Evolutionary conservation across 2,329 filamentous ascomycete species (phyloP), one percentile per base, ranked within the genome.

Genomic region (Aspergillus brunneoviolaceus): DNA sequence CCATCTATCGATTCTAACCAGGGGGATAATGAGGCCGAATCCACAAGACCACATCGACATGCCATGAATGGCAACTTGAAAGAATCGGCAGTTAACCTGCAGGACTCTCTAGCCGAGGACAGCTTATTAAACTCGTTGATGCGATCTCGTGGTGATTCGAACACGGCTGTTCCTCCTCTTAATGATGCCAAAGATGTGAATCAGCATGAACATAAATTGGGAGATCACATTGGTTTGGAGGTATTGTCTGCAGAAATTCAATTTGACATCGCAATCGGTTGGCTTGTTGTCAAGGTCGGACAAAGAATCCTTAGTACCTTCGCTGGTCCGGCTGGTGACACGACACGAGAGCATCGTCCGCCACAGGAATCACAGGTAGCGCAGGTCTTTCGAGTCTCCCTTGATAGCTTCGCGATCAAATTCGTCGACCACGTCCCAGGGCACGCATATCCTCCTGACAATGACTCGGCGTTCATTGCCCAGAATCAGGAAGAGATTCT

Each of bases 251-350:
- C 68, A 16, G 63, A 67, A 2, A 50, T 76, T 10, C 72, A 73
- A 45, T 72, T 78, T 54, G 77, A 79, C 61, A 77, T 77, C 58
- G 69, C 77, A 25, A 74, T 68, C 52, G 77, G 76, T 5, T 79
- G 76, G 76, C 69, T 79, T 55, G 59, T 78, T 19, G 62, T 68
- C 33, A 79, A 77, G 57, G 67, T 74, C 58, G 69, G 70, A 6
- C 74, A 78, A 57, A 72, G 66, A 35, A 39, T 76, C 12, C 55
- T 70, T 11, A 58, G 65, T 49, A 51, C 67, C 19, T 65, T 70
- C 49, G 63, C 55, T 42, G 57, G 47, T 21, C 45, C 62, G 49
- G 59, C 60, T 14, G 61, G 61, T 42, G 59, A 58, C 1, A 54
- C 57, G 25, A n/a, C 48, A 10, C 59, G 51, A 47, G 60, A 60